Evolutionary conservation across 768 basidiomycete species (phyloP), one percentile per base, ranked within the genome.

Genomic region (Phylloporus scabripes): DNA sequence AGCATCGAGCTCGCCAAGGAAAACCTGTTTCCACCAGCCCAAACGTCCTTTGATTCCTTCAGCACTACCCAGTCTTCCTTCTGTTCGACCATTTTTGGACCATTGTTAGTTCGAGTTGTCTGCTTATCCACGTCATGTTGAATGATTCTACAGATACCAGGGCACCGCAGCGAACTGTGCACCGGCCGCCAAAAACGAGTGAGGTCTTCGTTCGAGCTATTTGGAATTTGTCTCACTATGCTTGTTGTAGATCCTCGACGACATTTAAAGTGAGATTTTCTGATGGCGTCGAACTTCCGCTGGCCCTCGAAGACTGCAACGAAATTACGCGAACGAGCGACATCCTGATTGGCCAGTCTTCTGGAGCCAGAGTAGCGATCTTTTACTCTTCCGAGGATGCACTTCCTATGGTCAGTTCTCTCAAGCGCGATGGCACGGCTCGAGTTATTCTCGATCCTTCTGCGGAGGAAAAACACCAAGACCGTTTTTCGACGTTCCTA

Each of bases 61-160:
- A 48, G 36, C n/a, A 21, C 57, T 1, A 9, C 46, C 14, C 49
- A 67, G 4, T 58, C 61, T 7, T 80, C 77, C 67, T 76, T 69
- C 50, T 67, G 68, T 32, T 71, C 77, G n/a, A 84, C 83, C 1
- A 85, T 85, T 23, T 85, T 85, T 55, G 82, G 81, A 18, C 79
- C 81, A 45, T 60, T 83, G 83, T 83, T 47, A 56, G 82, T 70
- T 49, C 43, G 38, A 33, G 42, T 57, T 45, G 36, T 23, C 18
- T 41, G 33, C 5, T 42, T 28, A 24, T 37, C 1, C 42, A 11
- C 11, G 12, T 34, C 12, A 8, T 43, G 10, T 36, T 62, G 31
- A 63, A 46, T 14, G 33, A 39, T 15, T 20, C 26, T 8, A 9
- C 37, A 65, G 63, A 54, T 65, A 66, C 39, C 64, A 66, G 50